Conservation (phyloP, 352 stramenopile genomes). For the Phytophthora podocarpi region DNA sequence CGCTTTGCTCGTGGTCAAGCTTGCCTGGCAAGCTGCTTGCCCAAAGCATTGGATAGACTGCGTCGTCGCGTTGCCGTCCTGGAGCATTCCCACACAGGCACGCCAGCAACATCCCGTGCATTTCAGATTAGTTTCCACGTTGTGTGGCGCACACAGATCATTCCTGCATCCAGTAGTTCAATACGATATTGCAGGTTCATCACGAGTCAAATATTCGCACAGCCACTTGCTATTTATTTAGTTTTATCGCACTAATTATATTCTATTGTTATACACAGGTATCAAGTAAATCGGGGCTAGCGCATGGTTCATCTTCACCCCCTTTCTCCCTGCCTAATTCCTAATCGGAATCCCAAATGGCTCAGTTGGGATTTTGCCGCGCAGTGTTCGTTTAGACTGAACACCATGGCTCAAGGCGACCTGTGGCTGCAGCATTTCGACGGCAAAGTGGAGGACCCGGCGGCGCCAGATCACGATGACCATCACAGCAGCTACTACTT, state of each 20-base stretch:
- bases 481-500: conserved; percentile 11
- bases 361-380: conserved; percentile 39
- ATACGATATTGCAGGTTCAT: not conserved
- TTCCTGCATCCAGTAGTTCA: too few relatives aligned
- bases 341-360: conserved; percentile 13
- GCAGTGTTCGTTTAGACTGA: conserved; percentile 7
- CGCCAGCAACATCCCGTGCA: conserved; percentile 22
- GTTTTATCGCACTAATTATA: too few relatives aligned
- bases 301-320: not conserved
- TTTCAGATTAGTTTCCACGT: conserved; percentile 15
- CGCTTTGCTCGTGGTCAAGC: not conserved
- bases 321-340: conserved; percentile 6
- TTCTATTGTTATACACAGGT: not conserved
- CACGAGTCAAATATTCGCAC: not conserved
- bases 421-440: conserved; percentile 16
- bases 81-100: conserved; percentile 23
- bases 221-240: too few relatives aligned
- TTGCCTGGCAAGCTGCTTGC: too few relatives aligned
- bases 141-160: conserved; percentile 9
- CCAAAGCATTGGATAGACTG: conserved; percentile 23
- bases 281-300: too few relatives aligned
- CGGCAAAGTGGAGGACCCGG: conserved; percentile 24
- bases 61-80: conserved; percentile 15
- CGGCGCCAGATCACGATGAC: conserved; percentile 1
- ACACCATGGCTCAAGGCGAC: conserved; percentile 8